Evolutionary conservation across 768 basidiomycete species (phyloP).

Genomic region (Russula olivacea): DNA sequence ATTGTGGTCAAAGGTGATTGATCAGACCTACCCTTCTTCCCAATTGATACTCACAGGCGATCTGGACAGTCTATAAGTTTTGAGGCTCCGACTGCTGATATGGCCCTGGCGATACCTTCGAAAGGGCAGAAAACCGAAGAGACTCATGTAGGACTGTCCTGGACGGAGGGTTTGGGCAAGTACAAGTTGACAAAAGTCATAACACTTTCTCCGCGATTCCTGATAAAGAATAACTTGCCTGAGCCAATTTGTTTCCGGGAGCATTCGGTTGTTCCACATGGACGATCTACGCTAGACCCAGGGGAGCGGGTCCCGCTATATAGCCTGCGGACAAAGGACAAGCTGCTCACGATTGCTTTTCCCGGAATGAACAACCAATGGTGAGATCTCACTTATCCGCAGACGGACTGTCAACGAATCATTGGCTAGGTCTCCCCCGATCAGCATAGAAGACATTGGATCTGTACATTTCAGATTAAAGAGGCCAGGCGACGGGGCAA

Average conservation of each 20-base stretch:
- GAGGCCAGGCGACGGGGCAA: conserved; percentile 35
- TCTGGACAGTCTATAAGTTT: conserved; percentile 64
- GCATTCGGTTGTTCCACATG: conserved; percentile 64
- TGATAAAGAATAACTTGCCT: conserved; percentile 75
- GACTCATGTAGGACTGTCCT: conserved; percentile 82
- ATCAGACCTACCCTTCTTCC: not conserved
- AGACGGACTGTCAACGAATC: conserved; percentile 5
- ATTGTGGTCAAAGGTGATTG: conserved; percentile 76
- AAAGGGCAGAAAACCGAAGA: conserved; percentile 56
- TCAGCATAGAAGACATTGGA: conserved; percentile 91
- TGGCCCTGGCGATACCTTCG: conserved; percentile 66
- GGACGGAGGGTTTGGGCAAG: conserved; percentile 92
- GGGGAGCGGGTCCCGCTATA: conserved; percentile 66
- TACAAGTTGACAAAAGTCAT: conserved; percentile 95
- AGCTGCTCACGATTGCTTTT: conserved; percentile 77
- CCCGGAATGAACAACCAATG: conserved; percentile 82
- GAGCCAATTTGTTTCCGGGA: conserved; percentile 77
- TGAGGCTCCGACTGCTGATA: conserved; percentile 90
- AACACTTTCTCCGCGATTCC: conserved; percentile 83
- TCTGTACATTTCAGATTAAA: conserved; percentile 66
- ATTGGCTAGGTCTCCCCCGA: conserved; percentile 73
- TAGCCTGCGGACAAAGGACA: conserved; percentile 59
- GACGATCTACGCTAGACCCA: conserved; percentile 54
- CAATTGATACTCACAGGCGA: not conserved
- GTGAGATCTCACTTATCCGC: conserved; percentile 31